Evolutionary conservation across 2,329 filamentous ascomycete species (phyloP).

Genomic region (Fusarium mangiferae): DNA sequence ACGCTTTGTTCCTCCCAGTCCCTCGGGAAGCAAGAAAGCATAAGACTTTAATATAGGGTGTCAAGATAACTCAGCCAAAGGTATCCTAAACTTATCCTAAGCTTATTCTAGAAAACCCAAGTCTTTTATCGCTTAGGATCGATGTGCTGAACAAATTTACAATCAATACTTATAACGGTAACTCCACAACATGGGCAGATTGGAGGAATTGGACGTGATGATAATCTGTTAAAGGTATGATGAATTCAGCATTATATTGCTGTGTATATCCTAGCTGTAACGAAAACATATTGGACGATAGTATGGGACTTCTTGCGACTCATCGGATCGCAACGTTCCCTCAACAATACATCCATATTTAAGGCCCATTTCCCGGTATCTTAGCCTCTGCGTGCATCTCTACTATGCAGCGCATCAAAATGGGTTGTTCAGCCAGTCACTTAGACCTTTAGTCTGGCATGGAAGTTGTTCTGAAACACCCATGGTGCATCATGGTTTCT

Average conservation of each 20-base stretch:
- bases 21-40: not conserved
- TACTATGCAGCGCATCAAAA: not conserved
- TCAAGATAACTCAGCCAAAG: not conserved
- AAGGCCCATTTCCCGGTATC: not conserved
- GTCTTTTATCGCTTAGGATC: not conserved
- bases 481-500: not conserved
- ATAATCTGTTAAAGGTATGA: not conserved
- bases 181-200: not conserved
- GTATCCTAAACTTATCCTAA: not conserved
- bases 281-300: not conserved
- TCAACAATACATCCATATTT: not conserved
- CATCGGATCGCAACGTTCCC: not conserved
- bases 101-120: not conserved
- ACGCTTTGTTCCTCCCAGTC: not conserved
- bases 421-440: not conserved
- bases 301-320: not conserved
- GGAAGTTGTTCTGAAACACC: not conserved
- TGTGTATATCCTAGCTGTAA: not conserved
- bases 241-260: not conserved
- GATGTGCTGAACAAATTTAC: not conserved
- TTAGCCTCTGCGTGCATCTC: not conserved
- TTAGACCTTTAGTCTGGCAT: not conserved
- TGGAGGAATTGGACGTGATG: not conserved
- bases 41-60: not conserved
- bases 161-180: not conserved